phyloP scores from a whole-genome alignment of 1,139 yeast genomes.

The Nakaseomyces delphensis region DNA sequence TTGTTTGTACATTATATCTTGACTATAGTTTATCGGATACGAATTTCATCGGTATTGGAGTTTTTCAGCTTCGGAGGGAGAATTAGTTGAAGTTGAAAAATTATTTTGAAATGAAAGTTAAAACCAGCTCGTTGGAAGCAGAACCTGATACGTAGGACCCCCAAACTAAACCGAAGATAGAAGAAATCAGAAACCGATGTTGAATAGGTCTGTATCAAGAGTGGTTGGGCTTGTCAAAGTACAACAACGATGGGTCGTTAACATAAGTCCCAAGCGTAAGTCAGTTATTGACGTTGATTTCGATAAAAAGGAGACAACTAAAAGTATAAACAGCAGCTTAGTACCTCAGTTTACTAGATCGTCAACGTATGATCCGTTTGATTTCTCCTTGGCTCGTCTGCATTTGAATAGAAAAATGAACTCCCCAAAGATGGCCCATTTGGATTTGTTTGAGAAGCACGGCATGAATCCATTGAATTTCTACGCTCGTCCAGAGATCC shows the following conservation, averaged over 20 bases:
- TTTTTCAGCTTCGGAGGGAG: no score
- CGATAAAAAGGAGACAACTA: slow-evolving; percentile 1
- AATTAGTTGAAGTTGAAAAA: no score
- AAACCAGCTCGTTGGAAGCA: no score
- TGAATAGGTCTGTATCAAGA: background rate
- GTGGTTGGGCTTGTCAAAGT: background rate
- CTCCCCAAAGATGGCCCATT: slow-evolving; percentile 13
- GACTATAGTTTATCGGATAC: no score
- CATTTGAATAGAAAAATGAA: slow-evolving; percentile 29
- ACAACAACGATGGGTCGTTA: slow-evolving; percentile 1
- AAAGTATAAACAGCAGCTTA: slow-evolving; percentile 1
- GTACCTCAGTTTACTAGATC: slow-evolving; percentile 5
- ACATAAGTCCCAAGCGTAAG: slow-evolving; percentile 2
- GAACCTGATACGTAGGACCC: no score
- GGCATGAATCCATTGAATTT: slow-evolving; percentile 58
- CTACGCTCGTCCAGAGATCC: slow-evolving; percentile 55
- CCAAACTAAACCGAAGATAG: no score
- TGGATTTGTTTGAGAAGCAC: slow-evolving; percentile 43
- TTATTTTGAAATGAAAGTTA: no score
- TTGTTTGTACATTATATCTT: no score
- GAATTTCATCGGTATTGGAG: no score
- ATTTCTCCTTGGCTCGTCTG: slow-evolving; percentile 53
- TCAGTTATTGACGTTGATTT: slow-evolving; percentile 5
- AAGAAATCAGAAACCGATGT: no score
- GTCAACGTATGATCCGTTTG: slow-evolving; percentile 61